These are phyloP conservation scores for Lipomyces sp. DNA, from an alignment of 805 yeast species.

Conservation along the genomic window DNA sequence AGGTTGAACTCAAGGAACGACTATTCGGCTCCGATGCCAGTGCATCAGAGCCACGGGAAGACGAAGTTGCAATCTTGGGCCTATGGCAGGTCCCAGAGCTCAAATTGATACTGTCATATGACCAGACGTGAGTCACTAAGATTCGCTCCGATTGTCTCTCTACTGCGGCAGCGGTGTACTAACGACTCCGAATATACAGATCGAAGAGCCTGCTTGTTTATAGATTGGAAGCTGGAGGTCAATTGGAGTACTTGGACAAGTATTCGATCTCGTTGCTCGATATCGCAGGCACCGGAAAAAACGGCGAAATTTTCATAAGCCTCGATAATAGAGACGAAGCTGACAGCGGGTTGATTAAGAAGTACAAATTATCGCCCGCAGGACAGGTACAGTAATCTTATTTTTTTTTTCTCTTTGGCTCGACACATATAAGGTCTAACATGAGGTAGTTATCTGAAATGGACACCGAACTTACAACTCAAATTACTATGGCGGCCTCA, in stretches of 20 bases:
- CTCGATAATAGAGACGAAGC: slow-evolving; percentile 30
- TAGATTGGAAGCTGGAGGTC: slow-evolving; percentile 33
- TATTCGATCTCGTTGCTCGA: slow-evolving; percentile 30
- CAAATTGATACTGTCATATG: slow-evolving; percentile 43
- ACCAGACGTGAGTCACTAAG: slow-evolving; percentile 48
- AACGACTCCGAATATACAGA: too few species aligned
- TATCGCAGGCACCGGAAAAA: slow-evolving; percentile 33
- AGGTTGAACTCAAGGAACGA: slow-evolving; percentile 43
- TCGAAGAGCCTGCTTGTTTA: slow-evolving; percentile 9
- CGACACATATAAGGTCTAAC: too few species aligned
- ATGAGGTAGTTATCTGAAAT: slow-evolving; percentile 30
- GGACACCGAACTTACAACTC: slow-evolving; percentile 30
- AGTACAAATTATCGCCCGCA: slow-evolving; percentile 16
- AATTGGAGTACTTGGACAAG: slow-evolving; percentile 36
- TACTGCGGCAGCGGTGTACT: background rate
- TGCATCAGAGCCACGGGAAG: slow-evolving; percentile 47
- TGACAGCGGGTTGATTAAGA: slow-evolving; percentile 33
- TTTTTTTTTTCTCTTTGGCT: too few species aligned
- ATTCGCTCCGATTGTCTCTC: slow-evolving; percentile 32
- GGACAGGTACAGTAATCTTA: too few species aligned
- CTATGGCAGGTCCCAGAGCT: slow-evolving; percentile 29
- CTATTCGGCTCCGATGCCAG: slow-evolving; percentile 38
- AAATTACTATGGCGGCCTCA: slow-evolving; percentile 30
- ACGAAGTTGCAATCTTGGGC: slow-evolving; percentile 37
- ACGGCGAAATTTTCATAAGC: slow-evolving; percentile 31